A percentile compares a stretch with the other conserved stretches of the same genome.
phyloP scores from a whole-genome alignment of 306 rosid genomes.

The Pterocarpus santalinus region DNA sequence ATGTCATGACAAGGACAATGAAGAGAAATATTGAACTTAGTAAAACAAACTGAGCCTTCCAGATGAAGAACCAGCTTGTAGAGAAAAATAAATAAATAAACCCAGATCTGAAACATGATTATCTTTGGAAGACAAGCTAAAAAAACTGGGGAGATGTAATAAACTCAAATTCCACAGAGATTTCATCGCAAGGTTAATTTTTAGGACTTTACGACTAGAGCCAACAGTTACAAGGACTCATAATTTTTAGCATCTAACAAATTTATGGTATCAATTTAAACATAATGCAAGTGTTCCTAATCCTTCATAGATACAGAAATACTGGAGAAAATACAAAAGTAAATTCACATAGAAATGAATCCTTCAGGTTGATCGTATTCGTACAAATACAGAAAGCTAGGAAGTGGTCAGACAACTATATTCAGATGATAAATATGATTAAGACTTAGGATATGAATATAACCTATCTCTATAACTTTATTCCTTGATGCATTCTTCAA shows the following conservation, averaged over 20 bases:
- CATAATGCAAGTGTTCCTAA: constrained; percentile 4
- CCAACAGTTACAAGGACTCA: constrained; percentile 12
- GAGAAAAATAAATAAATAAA: constrained; percentile 25
- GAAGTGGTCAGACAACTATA: constrained; percentile 30
- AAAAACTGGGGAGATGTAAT: constrained; percentile 8
- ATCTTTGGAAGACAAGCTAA: constrained; percentile 17
- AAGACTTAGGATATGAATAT: constrained; percentile 35
- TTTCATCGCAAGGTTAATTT: constrained; percentile 14
- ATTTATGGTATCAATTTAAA: constrained; percentile 29
- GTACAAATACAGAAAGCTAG: constrained; percentile 21
- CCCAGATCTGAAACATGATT: constrained; percentile 30
- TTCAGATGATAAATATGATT: constrained; percentile 32
- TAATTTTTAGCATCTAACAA: constrained; percentile 27
- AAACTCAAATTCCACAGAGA: constrained; percentile 37
- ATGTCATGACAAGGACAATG: constrained; percentile 45
- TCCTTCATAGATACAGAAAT: constrained; percentile 8
- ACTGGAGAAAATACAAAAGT: constrained; percentile 16
- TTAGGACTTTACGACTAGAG: constrained; percentile 31
- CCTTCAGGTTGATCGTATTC: constrained; percentile 20
- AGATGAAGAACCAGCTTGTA: constrained; percentile 1
- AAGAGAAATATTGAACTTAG: constrained; percentile 17
- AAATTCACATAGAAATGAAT: constrained; percentile 37
- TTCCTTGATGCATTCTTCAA: constrained; percentile 84
- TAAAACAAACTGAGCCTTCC: constrained; percentile 18
- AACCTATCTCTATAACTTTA: constrained; percentile 83